Evolutionary conservation across 345 rosid genomes (phyloP), one percentile per base, ranked within the genome.

Genomic region (Zanthoxylum bungeanum): DNA sequence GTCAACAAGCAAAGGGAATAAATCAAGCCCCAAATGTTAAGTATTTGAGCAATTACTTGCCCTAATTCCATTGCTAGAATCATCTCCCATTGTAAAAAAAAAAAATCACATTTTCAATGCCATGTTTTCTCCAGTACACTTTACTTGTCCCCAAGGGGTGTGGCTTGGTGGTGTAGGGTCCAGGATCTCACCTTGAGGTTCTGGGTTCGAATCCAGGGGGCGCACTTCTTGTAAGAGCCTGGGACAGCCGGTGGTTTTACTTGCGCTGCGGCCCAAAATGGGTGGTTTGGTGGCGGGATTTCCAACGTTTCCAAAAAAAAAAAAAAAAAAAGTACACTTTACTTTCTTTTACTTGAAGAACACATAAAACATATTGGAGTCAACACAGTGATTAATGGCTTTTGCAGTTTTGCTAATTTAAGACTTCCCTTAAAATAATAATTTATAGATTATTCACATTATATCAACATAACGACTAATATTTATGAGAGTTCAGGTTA

Each of bases 1-100:
- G 59, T 66, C 59, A 50, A 50, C 44, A 66, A 66, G 59, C 70
- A 66, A 66, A n/a, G 60, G 9, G 33, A 66, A 51, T 66, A 8
- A 66, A 52, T 44, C 42, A 16, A 49, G 21, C 2, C 28, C 1
- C n/a, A n/a, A 4, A 11, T 9, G 14, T 14, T 17, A 27, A 51
- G 28, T 19, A 61, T 55, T 3, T 0, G 44, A n/a, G n/a, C 46
- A 5, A 11, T 42, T 28, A 16, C 21, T 24, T 25, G 34, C 68
- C 53, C n/a, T 1, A 42, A 5, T 21, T 7, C 51, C 34, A 62
- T 10, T 9, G 33, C 66, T 11, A 52, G 28, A 27, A n/a, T 11
- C 57, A 22, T 52, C 57, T 52, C 57, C 57, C 27, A 25, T 24
- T 25, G 59, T 5, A n/a, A n/a, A n/a, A n/a, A n/a, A n/a, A n/a